Percentiles rank a stretch among this genome's conserved stretches.
These are phyloP conservation scores for Psilocybe subaeruginosa DNA, from an alignment of 768 basidiomycete species.

Conservation along the genomic window DNA sequence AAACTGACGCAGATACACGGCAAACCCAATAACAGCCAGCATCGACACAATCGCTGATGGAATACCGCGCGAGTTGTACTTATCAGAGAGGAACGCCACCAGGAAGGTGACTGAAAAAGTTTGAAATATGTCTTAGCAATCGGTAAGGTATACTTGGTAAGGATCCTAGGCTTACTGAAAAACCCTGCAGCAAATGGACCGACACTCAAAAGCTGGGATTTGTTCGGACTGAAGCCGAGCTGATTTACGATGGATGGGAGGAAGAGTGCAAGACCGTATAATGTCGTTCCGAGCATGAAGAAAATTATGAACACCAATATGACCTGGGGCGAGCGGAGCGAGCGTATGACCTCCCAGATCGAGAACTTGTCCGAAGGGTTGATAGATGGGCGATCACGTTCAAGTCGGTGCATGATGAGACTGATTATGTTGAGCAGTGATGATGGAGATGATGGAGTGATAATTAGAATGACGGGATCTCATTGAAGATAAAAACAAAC, in stretches of 20 bases:
- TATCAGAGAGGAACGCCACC: constrained; percentile 8
- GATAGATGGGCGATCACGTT: constrained; percentile 35
- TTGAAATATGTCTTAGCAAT: not conserved
- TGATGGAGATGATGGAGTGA: not conserved
- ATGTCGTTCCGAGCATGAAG: constrained; percentile 36
- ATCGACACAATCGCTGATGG: constrained; percentile 9
- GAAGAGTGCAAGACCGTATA: constrained; percentile 39
- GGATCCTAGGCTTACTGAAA: constrained; percentile 26
- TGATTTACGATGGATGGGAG: constrained; percentile 41
- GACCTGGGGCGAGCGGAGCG: constrained; percentile 36
- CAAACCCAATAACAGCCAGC: constrained; percentile 9
- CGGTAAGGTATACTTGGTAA: not conserved
- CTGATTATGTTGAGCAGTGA: constrained; percentile 7
- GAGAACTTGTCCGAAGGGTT: constrained; percentile 32
- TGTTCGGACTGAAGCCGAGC: constrained; percentile 33
- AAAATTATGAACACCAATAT: constrained; percentile 35
- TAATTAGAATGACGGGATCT: not conserved
- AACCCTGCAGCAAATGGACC: constrained; percentile 40
- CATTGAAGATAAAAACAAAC: constrained; percentile 2
- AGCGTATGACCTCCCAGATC: constrained; percentile 31
- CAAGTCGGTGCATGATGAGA: constrained; percentile 32
- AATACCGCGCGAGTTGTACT: constrained; percentile 6
- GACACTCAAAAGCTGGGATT: constrained; percentile 39
- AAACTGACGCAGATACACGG: constrained; percentile 6
- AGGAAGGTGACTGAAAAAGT: constrained; percentile 3